Conservation (phyloP, 495 filamentous ascomycete genomes). For the Penicillium ucsense region DNA sequence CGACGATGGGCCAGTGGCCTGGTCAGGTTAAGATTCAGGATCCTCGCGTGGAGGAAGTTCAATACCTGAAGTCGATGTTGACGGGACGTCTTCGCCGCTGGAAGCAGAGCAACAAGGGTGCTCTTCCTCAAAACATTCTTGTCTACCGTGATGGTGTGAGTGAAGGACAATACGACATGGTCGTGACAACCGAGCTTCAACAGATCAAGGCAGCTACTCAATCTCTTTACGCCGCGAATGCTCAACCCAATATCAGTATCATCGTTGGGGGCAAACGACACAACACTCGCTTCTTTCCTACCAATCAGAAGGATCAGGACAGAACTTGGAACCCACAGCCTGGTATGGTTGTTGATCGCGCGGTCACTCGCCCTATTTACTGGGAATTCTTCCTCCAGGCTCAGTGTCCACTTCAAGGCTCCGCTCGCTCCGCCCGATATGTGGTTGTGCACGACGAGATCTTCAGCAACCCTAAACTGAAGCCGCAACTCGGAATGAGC, state of each 20-base stretch:
- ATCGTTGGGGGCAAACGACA: slow-evolving; percentile 71
- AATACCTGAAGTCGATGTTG: slow-evolving; percentile 43
- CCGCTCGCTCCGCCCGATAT: slow-evolving; percentile 66
- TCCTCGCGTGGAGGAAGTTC: slow-evolving; percentile 49
- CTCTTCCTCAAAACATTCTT: slow-evolving; percentile 57
- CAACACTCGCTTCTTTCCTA: slow-evolving; percentile 73
- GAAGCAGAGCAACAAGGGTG: slow-evolving; percentile 34
- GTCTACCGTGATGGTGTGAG: slow-evolving; percentile 83
- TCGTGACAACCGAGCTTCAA: slow-evolving; percentile 43
- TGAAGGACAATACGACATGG: slow-evolving; percentile 60
- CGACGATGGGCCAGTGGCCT: slow-evolving; percentile 53
- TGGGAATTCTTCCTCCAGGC: slow-evolving; percentile 81
- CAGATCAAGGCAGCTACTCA: slow-evolving; percentile 46
- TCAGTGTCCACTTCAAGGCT: slow-evolving; percentile 71
- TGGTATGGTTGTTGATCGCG: slow-evolving; percentile 76
- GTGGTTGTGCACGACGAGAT: slow-evolving; percentile 63
- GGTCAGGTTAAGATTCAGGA: slow-evolving; percentile 49
- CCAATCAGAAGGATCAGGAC: slow-evolving; percentile 35
- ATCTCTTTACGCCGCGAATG: slow-evolving; percentile 28
- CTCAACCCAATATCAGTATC: slow-evolving; percentile 32
- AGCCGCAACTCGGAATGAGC: slow-evolving; percentile 10
- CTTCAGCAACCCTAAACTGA: slow-evolving; percentile 20
- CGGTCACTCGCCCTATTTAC: slow-evolving; percentile 55
- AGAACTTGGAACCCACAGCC: slow-evolving; percentile 49
- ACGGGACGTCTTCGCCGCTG: slow-evolving; percentile 48